Evolutionary conservation across 305 asterid species (phyloP).

Genomic region (Fraxinus velutina): DNA sequence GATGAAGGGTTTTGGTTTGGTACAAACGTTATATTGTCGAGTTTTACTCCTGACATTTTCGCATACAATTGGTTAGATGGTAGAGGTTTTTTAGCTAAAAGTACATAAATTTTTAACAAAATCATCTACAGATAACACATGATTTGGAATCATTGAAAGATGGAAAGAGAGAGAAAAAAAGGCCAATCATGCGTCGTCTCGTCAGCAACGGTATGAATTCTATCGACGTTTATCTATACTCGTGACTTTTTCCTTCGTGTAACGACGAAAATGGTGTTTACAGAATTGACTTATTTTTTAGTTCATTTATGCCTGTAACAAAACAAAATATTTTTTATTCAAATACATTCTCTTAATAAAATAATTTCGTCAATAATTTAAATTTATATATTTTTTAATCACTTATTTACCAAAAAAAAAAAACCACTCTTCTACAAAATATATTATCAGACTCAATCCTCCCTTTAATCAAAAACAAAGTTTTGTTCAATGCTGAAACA

Average conservation of each 20-base stretch:
- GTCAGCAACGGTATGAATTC: not conserved
- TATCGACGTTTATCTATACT: not conserved
- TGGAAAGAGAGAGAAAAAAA: not conserved
- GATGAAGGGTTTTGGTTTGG: not conserved
- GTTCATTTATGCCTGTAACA: not conserved
- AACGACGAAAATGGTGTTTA: not conserved
- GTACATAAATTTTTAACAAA: not conserved
- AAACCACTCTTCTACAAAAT: not conserved
- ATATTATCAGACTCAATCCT: no score
- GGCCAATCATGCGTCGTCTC: not conserved
- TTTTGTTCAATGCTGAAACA: not conserved
- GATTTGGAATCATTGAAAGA: not conserved
- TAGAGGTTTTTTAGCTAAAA: not conserved
- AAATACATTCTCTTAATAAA: not conserved
- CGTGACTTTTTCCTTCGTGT: not conserved
- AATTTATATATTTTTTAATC: not conserved
- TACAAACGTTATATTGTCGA: not conserved
- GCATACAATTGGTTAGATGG: not conserved
- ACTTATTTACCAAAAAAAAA: not conserved
- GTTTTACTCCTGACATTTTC: not conserved
- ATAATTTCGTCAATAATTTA: no score
- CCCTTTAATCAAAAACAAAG: no score
- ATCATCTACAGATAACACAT: not conserved
- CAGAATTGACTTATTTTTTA: not conserved
- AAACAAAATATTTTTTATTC: not conserved